Evolutionary conservation across 108 stramenopile genomes (phyloP), one percentile per base, ranked within the genome.

Genomic region (Skeletonema potamos): DNA sequence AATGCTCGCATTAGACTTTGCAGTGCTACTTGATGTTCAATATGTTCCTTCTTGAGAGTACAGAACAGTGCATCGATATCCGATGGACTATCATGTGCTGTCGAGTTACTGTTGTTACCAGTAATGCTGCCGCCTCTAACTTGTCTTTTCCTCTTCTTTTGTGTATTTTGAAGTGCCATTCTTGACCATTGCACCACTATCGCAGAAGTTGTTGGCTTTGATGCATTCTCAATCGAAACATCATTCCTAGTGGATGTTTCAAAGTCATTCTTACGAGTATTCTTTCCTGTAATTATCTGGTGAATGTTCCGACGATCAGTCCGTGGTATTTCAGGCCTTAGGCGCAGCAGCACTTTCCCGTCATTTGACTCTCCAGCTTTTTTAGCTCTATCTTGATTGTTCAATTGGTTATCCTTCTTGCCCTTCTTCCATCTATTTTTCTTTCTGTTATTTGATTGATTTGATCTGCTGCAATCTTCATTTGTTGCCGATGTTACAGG

Each of bases 1-100:
- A 95, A 36, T 27, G 68, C 79, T 10, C 66, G 70, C 3, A 74
- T 54, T 9, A 95, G 22, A 10, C 46, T 67, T 27, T 89, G 66
- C 2, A 90, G 43, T 8, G 87, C 85, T 7, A 83, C 72, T 13
- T 89, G 75, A 72, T 95, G 94, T 62, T 95, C 94, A 18, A 76
- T 74, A 58, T 87, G 84, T 15, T 70, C 54, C 54, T 95, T 95
- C 54, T 87, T 82, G 26, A 95, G 33, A 8, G 92, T 89, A 48
- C 80, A 89, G 4, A 92, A 66, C 15, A 66, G 57, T 62, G 89
- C 67, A 10, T 41, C 64, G 26, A 82, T 58, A 15, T 22, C 32
- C 13, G 34, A 66, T 34, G 39, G 17, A 36, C 22, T 3, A 12
- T 26, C 37, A 44, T 0, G 6, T 72, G 13, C 27, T 32, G 20